Base-by-base conservation (phyloP, 331 rosid genomes). In the Dryas integrifolia region DNA sequence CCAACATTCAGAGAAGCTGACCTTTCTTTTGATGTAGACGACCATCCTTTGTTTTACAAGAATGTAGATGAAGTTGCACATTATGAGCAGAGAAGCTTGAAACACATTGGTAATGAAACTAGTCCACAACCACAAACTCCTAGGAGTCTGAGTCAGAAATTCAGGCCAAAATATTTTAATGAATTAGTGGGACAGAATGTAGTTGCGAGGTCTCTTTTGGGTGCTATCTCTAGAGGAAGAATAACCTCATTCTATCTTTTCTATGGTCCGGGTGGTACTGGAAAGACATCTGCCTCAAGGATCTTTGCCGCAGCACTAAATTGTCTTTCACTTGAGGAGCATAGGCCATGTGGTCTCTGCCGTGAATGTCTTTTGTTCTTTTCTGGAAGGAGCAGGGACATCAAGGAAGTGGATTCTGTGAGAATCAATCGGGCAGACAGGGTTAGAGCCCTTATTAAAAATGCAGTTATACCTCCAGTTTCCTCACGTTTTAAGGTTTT, bases 181-280 rank as follows among this genome's bases (percentile, higher is more conserved):
- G 96, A 92, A 59, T 85, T 92, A 88, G 96, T 92, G 56, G 97
- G 97, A 58, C 98, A 92, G 69, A 87, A 84, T 77, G 83, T 88
- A 49, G 92, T 92, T 30, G 84, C 88, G 10, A 88, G 90, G 84
- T 90, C 98, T 67, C 88, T 92, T 62, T 84, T 82, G 84, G 89
- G 98, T 65, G 97, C 98, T 41, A 87, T 92, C 69, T 84, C 51
- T 39, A 84, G 73, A 69, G 92, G 90, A 75, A 85, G 91, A 86
- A 82, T 92, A 68, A 61, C 84, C 15, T 84, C 97, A 5, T 79
- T 92, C 82, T 92, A 90, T 80, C 83, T 92, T 69, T 92, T 92
- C 63, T 87, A 90, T 68, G 98, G 98, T 41, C 92, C 92, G 2
- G 90, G 96, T 4, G 98, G 98, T 24, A 90, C 98, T 0, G 98